Evolutionary conservation across 768 basidiomycete species (phyloP), one percentile per base, ranked within the genome.

Genomic region (Jaapia argillacea): DNA sequence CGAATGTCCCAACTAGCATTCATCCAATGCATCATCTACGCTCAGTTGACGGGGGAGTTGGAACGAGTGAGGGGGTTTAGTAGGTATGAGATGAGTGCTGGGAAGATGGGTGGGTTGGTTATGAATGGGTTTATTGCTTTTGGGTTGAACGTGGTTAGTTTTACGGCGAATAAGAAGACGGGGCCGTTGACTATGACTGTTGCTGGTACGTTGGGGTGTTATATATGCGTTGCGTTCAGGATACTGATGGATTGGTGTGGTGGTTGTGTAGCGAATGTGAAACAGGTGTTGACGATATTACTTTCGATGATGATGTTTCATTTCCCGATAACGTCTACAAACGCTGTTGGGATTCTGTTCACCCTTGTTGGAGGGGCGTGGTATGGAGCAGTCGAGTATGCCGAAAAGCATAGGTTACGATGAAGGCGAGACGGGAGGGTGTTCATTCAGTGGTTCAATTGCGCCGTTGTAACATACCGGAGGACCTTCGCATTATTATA

Each of bases 1-100:
- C 79, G 91, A 39, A 89, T 98, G 72, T 87, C 85, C 1, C 94
- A 92, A 0, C 70, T 98, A 31, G 93, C 94, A 1, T 88, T 92
- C 61, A 69, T 89, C 40, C 85, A 97, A 58, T 92, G 91, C 52
- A 67, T 85, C 7, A 51, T 82, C 4, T 76, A 89, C 27, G 91
- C 90, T 0, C 74, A 83, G 55, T 60, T 74, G 35, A 79, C 77
- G 4, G 94, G 94, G 3, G 96, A 99, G 65, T 67, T 94, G 7
- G 72, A 71, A 1, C 65, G 68, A 1, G 79, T 90, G 16, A 62
- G 68, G 22, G 58, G 55, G 39, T 79, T 68, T 55, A 68, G 68
- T 36, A 59, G 60, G 18, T 65, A 58, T 24, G 69, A 72, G 26
- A 48, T 66, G 59, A 59, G 57, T 6, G 48, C 49, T 22, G 51